Percentiles rank a stretch among this genome's conserved stretches.
Evolutionary conservation across 768 basidiomycete genomes (phyloP).

Genomic region (Mycena polygramma): DNA sequence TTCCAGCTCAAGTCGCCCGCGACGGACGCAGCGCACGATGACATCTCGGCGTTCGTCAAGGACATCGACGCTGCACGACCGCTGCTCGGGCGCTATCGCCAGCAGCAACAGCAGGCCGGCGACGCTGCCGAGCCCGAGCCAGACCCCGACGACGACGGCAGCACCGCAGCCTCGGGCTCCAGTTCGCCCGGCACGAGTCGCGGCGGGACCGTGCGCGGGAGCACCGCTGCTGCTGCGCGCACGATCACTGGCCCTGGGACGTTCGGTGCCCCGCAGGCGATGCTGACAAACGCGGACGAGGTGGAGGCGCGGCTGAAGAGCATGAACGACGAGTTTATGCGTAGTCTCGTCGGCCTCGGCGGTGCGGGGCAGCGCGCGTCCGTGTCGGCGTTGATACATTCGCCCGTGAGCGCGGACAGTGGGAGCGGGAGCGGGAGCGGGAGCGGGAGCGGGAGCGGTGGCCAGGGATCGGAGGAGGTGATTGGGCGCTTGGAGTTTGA

Average conservation of each 20-base stretch:
- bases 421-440: too few species aligned
- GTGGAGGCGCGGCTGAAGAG: constrained; percentile 72
- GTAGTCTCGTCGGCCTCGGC: constrained; percentile 72
- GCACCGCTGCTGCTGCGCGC: too few species aligned
- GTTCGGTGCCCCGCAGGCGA: too few species aligned
- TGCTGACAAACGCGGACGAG: constrained; percentile 74
- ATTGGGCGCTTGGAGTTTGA: constrained; percentile 66
- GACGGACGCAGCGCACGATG: constrained; percentile 59
- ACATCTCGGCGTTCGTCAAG: constrained; percentile 82
- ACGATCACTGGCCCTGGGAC: too few species aligned
- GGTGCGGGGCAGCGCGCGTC: background rate
- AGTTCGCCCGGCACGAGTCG: constrained; percentile 31
- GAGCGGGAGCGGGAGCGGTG: constrained; percentile 33
- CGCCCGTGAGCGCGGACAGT: too few species aligned
- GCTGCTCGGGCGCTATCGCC: constrained; percentile 58
- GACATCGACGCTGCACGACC: constrained; percentile 82
- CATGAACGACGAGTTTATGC: constrained; percentile 79
- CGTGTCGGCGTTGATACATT: background rate
- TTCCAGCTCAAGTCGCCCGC: constrained; percentile 18
- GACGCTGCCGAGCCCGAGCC: background rate
- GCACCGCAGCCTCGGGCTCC: too few species aligned
- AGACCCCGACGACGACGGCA: constrained; percentile 19
- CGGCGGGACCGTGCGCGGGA: constrained; percentile 18
- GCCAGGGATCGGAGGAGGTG: constrained; percentile 41
- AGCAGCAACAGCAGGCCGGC: constrained; percentile 31